Evolutionary conservation across 164 flowering plant species (phyloP), one percentile per base, ranked within the genome.

Genomic region (Berberis vulgaris): DNA sequence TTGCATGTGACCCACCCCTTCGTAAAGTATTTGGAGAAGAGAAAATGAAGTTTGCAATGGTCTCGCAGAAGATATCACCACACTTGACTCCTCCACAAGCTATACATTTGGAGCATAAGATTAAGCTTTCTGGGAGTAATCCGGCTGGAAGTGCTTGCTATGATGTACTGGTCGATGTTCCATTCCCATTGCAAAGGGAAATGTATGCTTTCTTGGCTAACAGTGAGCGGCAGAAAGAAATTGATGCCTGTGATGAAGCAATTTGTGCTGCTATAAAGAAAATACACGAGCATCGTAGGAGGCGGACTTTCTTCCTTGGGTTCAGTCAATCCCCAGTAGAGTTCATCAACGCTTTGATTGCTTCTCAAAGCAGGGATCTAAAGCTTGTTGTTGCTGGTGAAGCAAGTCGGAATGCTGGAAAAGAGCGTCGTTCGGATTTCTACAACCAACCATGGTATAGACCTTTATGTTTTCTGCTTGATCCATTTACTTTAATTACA

Each of bases 301-400:
- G 91, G 72, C 71, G 89, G 47, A 84, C 96, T 65, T 91, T 88
- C 77, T 91, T 88, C 74, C 86, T 86, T 61, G 89, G 94, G 50
- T 91, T 89, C 59, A 87, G 97, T 77, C 94, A 87, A 74, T 91
- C 97, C 57, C 96, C 97, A n/a, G 95, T 79, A 13, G 96, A 89
- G 67, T 91, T 89, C 60, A 80, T 87, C 55, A 91, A 89, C 80
- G 78, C 87, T 10, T 63, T 91, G 63, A 82, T 89, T 69, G 82
- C 86, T 71, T 91, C 96, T 62, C 97, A 91, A 68, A 81, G 84
- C 70, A 82, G 80, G 72, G 97, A 91, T 73, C 67, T 91, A 64
- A 87, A 87, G 81, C 84, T 87, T 75, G 78, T 87, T 75, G 78
- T 78, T 73, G 83, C 90, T 60, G 91, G 89, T 43, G 95, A 91